Percentiles rank a stretch among this genome's conserved stretches.
phyloP scores from a whole-genome alignment of 495 filamentous ascomycete genomes.

The Penicillium crystallinum region DNA sequence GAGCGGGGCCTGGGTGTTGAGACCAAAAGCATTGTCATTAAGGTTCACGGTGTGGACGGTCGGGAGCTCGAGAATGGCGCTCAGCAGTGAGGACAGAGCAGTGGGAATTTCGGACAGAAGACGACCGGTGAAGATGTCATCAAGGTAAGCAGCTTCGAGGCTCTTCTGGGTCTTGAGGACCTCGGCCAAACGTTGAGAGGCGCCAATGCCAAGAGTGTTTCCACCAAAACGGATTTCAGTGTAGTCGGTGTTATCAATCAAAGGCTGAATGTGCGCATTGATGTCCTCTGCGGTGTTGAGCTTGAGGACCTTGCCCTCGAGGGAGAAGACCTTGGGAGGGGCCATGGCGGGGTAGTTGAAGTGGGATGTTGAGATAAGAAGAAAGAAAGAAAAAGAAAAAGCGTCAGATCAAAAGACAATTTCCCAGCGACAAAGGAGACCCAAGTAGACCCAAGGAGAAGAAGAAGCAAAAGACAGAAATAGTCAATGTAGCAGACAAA shows the following conservation, averaged over 20 bases:
- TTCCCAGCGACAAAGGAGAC: background rate
- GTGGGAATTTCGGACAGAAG: slow-evolving; percentile 90
- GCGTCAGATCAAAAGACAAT: background rate
- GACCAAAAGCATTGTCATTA: slow-evolving; percentile 95
- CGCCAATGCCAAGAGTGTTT: slow-evolving; percentile 87
- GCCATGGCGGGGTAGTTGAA: slow-evolving; percentile 44
- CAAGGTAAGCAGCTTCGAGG: slow-evolving; percentile 80
- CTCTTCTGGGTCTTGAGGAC: slow-evolving; percentile 74
- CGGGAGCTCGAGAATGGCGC: slow-evolving; percentile 74
- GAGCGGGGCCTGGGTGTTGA: slow-evolving; percentile 79
- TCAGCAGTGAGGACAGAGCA: slow-evolving; percentile 78
- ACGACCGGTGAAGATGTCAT: slow-evolving; percentile 95
- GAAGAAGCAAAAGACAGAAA: slow-evolving; percentile 2
- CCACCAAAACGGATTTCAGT: slow-evolving; percentile 80
- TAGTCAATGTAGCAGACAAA: slow-evolving; percentile 8
- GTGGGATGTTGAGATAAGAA: slow-evolving; percentile 14
- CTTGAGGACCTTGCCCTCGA: slow-evolving; percentile 86
- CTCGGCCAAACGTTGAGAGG: slow-evolving; percentile 74
- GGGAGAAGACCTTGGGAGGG: slow-evolving; percentile 72
- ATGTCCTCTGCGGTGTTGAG: slow-evolving; percentile 83
- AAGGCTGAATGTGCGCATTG: slow-evolving; percentile 71
- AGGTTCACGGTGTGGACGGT: slow-evolving; percentile 88
- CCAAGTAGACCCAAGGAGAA: slow-evolving; percentile 2
- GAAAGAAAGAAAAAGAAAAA: slow-evolving; percentile 4
- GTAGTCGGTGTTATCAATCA: slow-evolving; percentile 65